phyloP scores from a whole-genome alignment of 345 rosid genomes.

The Brassica juncea region DNA sequence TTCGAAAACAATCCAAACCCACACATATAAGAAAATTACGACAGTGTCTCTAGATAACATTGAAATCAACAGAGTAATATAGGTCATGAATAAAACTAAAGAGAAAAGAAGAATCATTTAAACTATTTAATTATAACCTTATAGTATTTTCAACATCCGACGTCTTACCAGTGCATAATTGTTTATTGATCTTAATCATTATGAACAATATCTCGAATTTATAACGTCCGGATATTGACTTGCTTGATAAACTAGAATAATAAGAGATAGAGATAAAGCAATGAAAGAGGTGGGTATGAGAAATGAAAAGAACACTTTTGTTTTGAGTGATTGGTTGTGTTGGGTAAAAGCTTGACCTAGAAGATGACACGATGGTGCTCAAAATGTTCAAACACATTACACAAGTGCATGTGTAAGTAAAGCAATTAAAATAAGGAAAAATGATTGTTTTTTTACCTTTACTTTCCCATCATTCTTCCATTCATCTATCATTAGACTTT shows the following conservation, averaged over 20 bases:
- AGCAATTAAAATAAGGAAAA: conserved; percentile 17
- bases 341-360: conserved; percentile 43
- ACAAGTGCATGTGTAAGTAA: conserved; percentile 34
- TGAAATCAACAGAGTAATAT: not conserved
- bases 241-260: conserved; percentile 23
- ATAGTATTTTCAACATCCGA: conserved; percentile 5
- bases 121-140: not conserved
- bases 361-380: conserved; percentile 36
- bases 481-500: conserved; percentile 40
- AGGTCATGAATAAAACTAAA: not conserved
- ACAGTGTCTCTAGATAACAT: not conserved
- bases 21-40: not conserved
- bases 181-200: conserved; percentile 15
- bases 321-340: conserved; percentile 41
- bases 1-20: not conserved
- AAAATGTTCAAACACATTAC: conserved; percentile 35
- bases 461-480: conserved; percentile 1
- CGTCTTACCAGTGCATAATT: conserved; percentile 3
- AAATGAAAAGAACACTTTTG: conserved; percentile 41
- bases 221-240: conserved; percentile 26
- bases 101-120: not conserved
- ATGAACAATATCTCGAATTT: conserved; percentile 6
- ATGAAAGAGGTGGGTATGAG: not conserved
- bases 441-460: conserved; percentile 6
- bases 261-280: not conserved